Evolutionary conservation across 208 protist genomes (phyloP), one percentile per base, ranked within the genome.

Genomic region (Acanthamoeba lenticulata): DNA sequence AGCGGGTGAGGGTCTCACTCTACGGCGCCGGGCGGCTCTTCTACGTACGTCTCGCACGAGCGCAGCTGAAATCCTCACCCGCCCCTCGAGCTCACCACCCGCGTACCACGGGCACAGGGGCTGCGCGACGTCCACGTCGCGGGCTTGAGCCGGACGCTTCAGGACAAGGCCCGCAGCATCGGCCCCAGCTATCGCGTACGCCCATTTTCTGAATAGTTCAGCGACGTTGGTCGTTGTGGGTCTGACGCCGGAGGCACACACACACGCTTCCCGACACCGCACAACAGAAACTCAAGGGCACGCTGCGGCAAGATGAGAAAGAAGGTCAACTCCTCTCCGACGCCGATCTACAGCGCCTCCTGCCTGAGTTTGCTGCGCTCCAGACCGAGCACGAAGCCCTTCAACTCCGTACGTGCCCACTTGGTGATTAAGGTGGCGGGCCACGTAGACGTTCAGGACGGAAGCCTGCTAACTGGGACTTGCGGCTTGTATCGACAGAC

Each of bases 1-100:
- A 47, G 0, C 38, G 44, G 17, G 69, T 79, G 69, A 79, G 69
- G 36, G 44, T 79, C 69, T 79, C 69, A 79, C 69, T 79, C 69
- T 79, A 79, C 36, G 69, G 38, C 32, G 3, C 69, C 5, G 69
- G 69, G 3, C 6, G 17, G 38, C 69, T 79, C 11, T 79, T 45
- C 69, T 44, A 79, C 36, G 69, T 79, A 45, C 36, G 69, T 21
- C 15, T 60, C 52, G 52, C n/a, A n/a, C n/a, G n/a, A n/a, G n/a
- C n/a, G n/a, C n/a, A n/a, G n/a, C 57, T 15, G 11, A 29, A 36
- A 7, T 29, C 1, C 57, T 34, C n/a, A n/a, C 55, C 7, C 11
- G 15, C 45, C 45, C 60, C 11, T 19, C 32, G 11, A 1, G 21
- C 1, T 69, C 60, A 38, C 32, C n/a, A 69, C 24, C 60, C 11